phyloP scores from a whole-genome alignment of 305 asterid genomes.

The Fraxinus baroniana region DNA sequence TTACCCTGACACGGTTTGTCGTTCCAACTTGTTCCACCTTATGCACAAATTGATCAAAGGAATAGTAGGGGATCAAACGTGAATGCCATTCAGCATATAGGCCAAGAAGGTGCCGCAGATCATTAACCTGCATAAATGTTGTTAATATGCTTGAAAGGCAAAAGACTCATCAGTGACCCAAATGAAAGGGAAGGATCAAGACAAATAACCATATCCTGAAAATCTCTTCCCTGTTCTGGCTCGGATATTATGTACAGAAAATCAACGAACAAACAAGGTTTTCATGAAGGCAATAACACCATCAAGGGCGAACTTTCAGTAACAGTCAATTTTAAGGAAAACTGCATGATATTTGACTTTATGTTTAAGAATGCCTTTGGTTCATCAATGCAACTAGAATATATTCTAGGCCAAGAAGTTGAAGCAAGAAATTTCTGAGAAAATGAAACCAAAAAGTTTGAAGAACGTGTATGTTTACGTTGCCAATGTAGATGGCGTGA shows the following conservation, averaged over 20 bases:
- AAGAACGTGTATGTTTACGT: background rate
- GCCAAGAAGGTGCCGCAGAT: slow-evolving; percentile 69
- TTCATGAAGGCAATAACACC: background rate
- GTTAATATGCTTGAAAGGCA: background rate
- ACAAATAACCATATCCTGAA: background rate
- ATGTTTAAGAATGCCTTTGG: background rate
- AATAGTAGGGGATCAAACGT: slow-evolving; percentile 70
- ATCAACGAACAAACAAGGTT: background rate
- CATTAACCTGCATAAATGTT: slow-evolving; percentile 53
- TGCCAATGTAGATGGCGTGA: background rate
- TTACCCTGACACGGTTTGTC: slow-evolving; percentile 76
- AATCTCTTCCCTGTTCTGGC: background rate
- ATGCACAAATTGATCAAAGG: slow-evolving; percentile 68
- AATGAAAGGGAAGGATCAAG: background rate
- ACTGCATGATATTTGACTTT: background rate
- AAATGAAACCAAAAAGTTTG: background rate
- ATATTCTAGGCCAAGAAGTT: background rate
- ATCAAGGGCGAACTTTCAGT: background rate
- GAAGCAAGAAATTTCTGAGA: background rate
- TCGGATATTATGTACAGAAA: background rate
- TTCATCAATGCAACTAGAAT: background rate
- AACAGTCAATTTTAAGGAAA: background rate
- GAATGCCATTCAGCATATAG: slow-evolving; percentile 88
- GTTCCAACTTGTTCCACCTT: slow-evolving; percentile 83
- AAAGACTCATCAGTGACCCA: background rate